phyloP scores from a whole-genome alignment of 176 grass and related monocot genomes.

The Urochloa ruziziensis region DNA sequence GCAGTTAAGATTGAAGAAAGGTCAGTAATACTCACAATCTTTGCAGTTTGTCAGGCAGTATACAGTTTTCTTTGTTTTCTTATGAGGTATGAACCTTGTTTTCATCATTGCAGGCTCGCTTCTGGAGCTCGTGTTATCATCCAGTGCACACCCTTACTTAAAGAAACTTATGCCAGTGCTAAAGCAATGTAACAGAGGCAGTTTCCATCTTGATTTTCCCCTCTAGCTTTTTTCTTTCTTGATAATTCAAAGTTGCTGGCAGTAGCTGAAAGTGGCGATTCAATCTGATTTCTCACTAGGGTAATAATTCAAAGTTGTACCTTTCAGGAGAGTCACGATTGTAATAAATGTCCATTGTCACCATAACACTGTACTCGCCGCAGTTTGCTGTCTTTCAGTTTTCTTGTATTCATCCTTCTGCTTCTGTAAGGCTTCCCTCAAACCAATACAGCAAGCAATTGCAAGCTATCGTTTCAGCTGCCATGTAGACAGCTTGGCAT shows the following conservation, averaged over 20 bases:
- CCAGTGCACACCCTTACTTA: slow-evolving; percentile 42
- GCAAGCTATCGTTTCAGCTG: background rate
- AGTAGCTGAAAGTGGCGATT: background rate
- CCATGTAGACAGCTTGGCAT: background rate
- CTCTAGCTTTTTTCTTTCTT: background rate
- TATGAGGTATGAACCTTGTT: slow-evolving; percentile 17
- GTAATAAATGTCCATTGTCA: background rate
- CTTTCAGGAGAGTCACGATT: too few relatives aligned
- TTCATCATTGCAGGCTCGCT: slow-evolving; percentile 56
- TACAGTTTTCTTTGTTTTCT: background rate
- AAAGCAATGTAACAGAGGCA: slow-evolving; percentile 31
- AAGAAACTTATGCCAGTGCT: slow-evolving; percentile 30
- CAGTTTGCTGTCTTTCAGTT: background rate
- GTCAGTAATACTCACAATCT: slow-evolving; percentile 26
- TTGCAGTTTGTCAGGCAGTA: background rate
- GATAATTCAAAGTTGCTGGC: background rate
- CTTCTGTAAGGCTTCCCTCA: background rate
- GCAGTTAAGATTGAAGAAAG: slow-evolving; percentile 69
- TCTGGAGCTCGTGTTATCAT: slow-evolving; percentile 84
- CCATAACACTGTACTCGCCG: background rate
- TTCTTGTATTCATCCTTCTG: background rate
- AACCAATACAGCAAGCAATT: background rate
- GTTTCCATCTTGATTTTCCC: background rate
- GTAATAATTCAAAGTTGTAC: background rate
- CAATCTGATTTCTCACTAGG: background rate